phyloP scores from a whole-genome alignment of 768 basidiomycete genomes.

The Russula lepida region DNA sequence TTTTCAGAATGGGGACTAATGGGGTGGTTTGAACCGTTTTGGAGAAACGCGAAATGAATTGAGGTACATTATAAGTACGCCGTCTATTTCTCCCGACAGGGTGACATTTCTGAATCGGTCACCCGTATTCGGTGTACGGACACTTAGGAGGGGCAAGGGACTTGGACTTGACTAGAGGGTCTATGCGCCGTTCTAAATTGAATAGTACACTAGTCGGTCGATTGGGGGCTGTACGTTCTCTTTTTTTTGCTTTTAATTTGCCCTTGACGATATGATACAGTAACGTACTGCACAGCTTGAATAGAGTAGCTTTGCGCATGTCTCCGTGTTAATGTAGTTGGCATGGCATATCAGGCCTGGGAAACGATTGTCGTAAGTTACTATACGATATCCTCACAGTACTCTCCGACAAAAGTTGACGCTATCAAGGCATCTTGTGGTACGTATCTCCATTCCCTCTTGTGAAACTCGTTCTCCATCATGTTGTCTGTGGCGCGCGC shows the following conservation, averaged over 20 bases:
- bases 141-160: no score
- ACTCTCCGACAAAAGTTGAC: neutral
- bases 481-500: neutral
- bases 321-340: neutral
- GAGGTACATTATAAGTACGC: neutral
- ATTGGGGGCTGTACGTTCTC: no score
- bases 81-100: neutral
- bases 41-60: neutral
- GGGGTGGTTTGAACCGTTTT: neutral
- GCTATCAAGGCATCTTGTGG: neutral
- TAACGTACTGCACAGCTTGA: neutral
- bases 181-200: no score
- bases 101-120: no score
- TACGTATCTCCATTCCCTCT: neutral
- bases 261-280: neutral
- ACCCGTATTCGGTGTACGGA: neutral
- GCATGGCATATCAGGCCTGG: neutral
- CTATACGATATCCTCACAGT: neutral
- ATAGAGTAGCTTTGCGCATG: neutral
- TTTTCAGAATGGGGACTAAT: neutral
- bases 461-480: neutral
- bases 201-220: no score
- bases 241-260: no score
- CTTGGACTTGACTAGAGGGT: no score
- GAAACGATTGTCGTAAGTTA: neutral